Base-by-base conservation (phyloP, 2,329 filamentous ascomycete species). In the Alternaria rosae region DNA sequence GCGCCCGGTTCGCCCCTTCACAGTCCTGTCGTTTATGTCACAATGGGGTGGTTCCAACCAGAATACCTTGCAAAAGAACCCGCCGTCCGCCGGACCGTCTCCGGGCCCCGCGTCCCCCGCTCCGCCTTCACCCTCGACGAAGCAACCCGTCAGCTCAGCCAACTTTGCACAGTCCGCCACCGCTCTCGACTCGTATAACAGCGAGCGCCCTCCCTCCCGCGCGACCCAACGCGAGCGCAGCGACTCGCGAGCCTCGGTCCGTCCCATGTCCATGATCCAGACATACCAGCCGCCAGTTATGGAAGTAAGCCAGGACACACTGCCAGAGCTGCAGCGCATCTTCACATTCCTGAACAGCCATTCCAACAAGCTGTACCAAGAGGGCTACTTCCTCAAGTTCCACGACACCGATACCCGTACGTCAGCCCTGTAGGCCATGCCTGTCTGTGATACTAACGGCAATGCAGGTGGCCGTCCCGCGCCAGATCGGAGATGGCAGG, bases 311-410 rank as follows among this genome's bases (percentile, higher is more conserved):
- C 86, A 90, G 70, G 93, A 97, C 76, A 97, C 92, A 28, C 89
- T 95, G 65, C 93, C 95, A 38, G 95, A 99, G 84, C 85, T 99
- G 65, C 91, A 93, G 82, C 94, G 94, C 67, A 94, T 98, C 73
- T 98, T 98, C 80, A 92, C 88, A 63, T 95, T 93, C 76, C 86
- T 99, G 68, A 98, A 97, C 82, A 95, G 91, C 80, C 95, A 99
- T 79, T 91, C 89, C 60, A 97, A 97, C 80, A 98, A 98, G 82
- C 84, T 98, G 58, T 99, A 98, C 78, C 94, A 97, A 71, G 95
- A 99, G 82, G 95, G 95, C 38, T 99, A 98, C 76, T 98, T 99
- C 70, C 82, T 99, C 71, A 99, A 98, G 81, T 84, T 99, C 51
- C 94, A 97, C 79, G 95, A 99, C 79, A 89, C 97, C 70, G 96